Percentiles rank a stretch among this genome's conserved stretches.
These are phyloP conservation scores for Beta macrorhiza DNA, from an alignment of 179 eudicot species.

Conservation along the genomic window DNA sequence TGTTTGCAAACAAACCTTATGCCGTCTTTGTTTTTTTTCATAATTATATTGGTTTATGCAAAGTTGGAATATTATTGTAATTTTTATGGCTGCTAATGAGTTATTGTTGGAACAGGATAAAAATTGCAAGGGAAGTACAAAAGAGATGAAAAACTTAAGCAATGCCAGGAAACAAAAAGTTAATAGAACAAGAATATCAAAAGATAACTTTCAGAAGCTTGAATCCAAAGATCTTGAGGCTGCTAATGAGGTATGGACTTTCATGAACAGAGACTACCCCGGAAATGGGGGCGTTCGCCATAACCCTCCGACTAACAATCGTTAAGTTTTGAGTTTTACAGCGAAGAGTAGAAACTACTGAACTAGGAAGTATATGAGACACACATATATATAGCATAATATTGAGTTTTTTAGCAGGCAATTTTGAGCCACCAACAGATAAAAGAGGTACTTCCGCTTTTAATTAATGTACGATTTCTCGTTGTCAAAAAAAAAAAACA, in stretches of 20 bases:
- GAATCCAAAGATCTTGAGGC: conserved; percentile 20
- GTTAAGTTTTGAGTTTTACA: conserved; percentile 23
- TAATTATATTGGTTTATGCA: no score
- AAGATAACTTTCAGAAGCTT: conserved; percentile 17
- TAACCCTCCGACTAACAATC: conserved; percentile 35
- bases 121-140: conserved; percentile 4
- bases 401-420: not conserved
- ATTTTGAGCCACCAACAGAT: not conserved
- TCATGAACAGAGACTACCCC: conserved; percentile 33
- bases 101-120: conserved; percentile 3
- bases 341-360: not conserved
- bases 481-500: no score
- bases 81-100: no score
- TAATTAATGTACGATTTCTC: no score
- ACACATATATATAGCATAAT: conserved; percentile 11
- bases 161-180: conserved; percentile 9
- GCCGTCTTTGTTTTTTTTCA: no score
- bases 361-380: not conserved
- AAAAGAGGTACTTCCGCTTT: not conserved
- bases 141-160: not conserved
- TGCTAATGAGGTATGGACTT: conserved; percentile 30
- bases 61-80: no score
- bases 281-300: conserved; percentile 29
- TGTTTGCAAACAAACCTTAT: no score
- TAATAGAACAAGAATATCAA: not conserved